Evolutionary conservation across 306 rosid genomes (phyloP), one percentile per base, ranked within the genome.

Genomic region (Clitoria ternatea): DNA sequence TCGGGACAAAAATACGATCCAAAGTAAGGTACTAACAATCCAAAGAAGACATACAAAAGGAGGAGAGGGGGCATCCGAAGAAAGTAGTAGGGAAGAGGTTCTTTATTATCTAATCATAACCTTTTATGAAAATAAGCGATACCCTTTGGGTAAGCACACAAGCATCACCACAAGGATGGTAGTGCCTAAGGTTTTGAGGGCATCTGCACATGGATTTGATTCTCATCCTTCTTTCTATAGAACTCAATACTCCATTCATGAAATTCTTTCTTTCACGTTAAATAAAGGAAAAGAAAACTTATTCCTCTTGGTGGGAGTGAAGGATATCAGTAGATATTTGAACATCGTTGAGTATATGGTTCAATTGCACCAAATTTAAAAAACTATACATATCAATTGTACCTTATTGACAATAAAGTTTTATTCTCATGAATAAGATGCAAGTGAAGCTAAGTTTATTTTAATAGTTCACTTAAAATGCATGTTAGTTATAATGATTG

Each of bases 121-220:
- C 65, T 70, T 70, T 66, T 61, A 17, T 19, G 78, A 76, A 80
- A 79, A 33, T 73, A 70, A 75, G 87, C 35, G 77, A 81, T 55
- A 70, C 78, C 57, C 67, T 55, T 27, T 48, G 73, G 61, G 77
- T 64, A 69, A 66, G 72, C 87, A 77, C 36, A 45, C 56, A 45
- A 77, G 67, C 65, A 22, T 69, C 65, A 60, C 83, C 70, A 54
- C 59, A 54, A 59, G 62, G 72, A 66, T 70, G 78, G 29, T 49
- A 68, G 80, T 56, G 80, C 68, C 64, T 26, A 19, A 33, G 42
- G 36, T 11, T 42, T 54, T 37, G 65, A 30, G 15, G 48, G 79
- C 69, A 74, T 68, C 67, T 27, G 33, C 82, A 80, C 75, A 63
- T 80, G 87, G 86, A 80, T 56, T 76, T 56, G 66, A 63, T 77